These are phyloP conservation scores for Alnus glutinosa DNA, from an alignment of 306 rosid species.

Conservation along the genomic window DNA sequence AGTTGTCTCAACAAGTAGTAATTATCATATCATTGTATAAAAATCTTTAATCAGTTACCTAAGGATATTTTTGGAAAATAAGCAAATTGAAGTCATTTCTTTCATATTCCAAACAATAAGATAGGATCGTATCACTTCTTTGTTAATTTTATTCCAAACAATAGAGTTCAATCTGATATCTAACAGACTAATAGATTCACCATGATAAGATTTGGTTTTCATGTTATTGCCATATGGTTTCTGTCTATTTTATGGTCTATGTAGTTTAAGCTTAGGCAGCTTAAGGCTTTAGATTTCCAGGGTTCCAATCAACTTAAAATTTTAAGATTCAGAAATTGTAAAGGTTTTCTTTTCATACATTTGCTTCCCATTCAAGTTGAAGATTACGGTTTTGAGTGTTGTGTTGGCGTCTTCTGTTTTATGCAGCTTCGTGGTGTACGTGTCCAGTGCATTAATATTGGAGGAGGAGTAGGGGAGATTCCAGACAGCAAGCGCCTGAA, in stretches of 20 bases:
- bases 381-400: background rate
- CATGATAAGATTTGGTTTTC: background rate
- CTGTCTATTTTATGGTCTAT: background rate
- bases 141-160: background rate
- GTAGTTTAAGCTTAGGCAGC: background rate
- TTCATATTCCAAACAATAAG: background rate
- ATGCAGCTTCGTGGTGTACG: conserved; percentile 50
- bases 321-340: background rate
- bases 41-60: background rate
- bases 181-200: no score
- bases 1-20: background rate
- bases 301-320: background rate
- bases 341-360: background rate
- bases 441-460: conserved; percentile 48
- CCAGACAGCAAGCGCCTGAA: conserved; percentile 65
- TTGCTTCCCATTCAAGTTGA: background rate
- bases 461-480: conserved; percentile 77
- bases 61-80: background rate
- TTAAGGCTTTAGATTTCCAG: background rate
- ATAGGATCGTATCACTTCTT: background rate
- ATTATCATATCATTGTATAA: background rate
- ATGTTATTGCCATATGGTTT: background rate
- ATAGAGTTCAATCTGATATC: background rate
- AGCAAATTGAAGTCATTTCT: background rate
- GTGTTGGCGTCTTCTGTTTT: background rate